Evolutionary conservation across 768 basidiomycete genomes (phyloP).

Genomic region (Fomitopsis serialis): DNA sequence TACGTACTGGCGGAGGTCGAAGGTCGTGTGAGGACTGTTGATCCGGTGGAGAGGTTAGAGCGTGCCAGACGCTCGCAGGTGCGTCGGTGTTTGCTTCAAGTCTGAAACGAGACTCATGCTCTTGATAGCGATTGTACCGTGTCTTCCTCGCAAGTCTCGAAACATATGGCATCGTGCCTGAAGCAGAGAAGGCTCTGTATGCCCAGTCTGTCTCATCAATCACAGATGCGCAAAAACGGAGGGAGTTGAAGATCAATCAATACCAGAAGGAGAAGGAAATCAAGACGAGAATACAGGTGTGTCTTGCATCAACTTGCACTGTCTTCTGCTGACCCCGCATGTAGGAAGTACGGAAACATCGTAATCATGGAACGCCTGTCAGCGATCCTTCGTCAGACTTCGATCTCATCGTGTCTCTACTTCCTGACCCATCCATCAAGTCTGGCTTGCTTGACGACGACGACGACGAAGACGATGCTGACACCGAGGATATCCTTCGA

Average conservation of each 20-base stretch:
- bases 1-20: slow-evolving; percentile 64
- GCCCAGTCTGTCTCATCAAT: slow-evolving; percentile 41
- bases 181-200: slow-evolving; percentile 53
- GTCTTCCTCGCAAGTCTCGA: slow-evolving; percentile 41
- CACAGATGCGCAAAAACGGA: slow-evolving; percentile 59
- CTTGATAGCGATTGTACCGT: slow-evolving; percentile 10
- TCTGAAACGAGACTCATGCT: background rate
- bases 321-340: background rate
- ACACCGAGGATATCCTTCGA: slow-evolving; percentile 61
- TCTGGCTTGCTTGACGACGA: background rate
- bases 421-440: slow-evolving; percentile 30
- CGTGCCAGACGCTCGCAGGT: slow-evolving; percentile 57
- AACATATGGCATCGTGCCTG: slow-evolving; percentile 60
- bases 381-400: slow-evolving; percentile 41
- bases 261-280: slow-evolving; percentile 85
- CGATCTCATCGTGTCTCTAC: slow-evolving; percentile 58
- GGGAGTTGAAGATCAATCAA: slow-evolving; percentile 89
- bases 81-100: slow-evolving; percentile 16
- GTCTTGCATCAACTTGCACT: background rate
- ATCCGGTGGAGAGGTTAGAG: slow-evolving; percentile 51
- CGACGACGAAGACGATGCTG: slow-evolving; percentile 47
- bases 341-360: slow-evolving; percentile 53
- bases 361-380: slow-evolving; percentile 33
- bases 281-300: slow-evolving; percentile 62
- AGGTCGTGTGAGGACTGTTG: slow-evolving; percentile 50